A percentile compares a stretch with the other conserved stretches of the same genome.
phyloP scores from a whole-genome alignment of 768 basidiomycete species.

The Lactifluus rugatus region DNA sequence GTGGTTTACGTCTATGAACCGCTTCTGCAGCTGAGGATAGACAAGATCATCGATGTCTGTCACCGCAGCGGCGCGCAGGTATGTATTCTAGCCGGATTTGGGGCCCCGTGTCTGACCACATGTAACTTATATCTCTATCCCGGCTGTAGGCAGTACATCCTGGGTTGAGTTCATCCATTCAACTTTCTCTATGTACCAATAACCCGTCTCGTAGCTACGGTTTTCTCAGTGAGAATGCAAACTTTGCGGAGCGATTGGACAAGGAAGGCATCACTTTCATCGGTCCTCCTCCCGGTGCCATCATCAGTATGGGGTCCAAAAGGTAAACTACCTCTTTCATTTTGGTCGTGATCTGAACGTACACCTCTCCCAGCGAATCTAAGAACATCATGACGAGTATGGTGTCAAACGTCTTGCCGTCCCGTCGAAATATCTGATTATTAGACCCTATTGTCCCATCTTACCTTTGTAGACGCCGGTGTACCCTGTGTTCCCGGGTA shows the following conservation, averaged over 20 bases:
- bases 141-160: slow-evolving; percentile 74
- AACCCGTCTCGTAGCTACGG: slow-evolving; percentile 52
- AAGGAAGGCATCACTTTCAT: slow-evolving; percentile 81
- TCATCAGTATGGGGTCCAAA: slow-evolving; percentile 92
- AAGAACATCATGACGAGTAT: slow-evolving; percentile 88
- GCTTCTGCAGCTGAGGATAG: slow-evolving; percentile 57
- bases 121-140: background rate
- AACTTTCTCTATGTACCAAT: background rate
- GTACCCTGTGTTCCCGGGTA: slow-evolving; percentile 95
- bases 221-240: slow-evolving; percentile 86
- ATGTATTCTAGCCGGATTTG: slow-evolving; percentile 13
- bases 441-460: background rate
- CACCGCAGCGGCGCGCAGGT: slow-evolving; percentile 79
- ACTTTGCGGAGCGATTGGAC: slow-evolving; percentile 66
- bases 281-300: slow-evolving; percentile 81
- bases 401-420: slow-evolving; percentile 15
- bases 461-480: slow-evolving; percentile 48
- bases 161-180: slow-evolving; percentile 39
- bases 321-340: slow-evolving; percentile 39
- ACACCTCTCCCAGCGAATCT: slow-evolving; percentile 53
- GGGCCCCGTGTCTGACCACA: background rate
- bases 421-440: background rate
- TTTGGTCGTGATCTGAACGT: background rate
- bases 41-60: slow-evolving; percentile 83
- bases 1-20: background rate